Evolutionary conservation across 106 monocot species (phyloP).

Genomic region (Acorus gramineus): DNA sequence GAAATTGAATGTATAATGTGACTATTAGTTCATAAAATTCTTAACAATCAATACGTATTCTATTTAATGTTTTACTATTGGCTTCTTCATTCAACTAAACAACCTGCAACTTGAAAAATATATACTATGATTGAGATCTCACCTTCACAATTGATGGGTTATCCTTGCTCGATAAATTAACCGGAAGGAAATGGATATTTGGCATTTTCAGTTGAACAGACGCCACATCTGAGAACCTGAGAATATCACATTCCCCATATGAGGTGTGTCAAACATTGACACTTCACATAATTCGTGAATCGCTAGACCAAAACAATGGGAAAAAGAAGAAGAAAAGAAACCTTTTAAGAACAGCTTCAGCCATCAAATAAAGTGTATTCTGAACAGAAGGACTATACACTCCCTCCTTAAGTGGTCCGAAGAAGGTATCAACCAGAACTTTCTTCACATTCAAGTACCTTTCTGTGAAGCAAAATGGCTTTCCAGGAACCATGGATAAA

Average conservation of each 20-base stretch:
- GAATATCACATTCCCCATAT: background rate
- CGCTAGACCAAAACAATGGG: background rate
- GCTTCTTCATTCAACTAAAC: no score
- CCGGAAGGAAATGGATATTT: conserved; percentile 84
- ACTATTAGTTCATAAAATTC: no score
- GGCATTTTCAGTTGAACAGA: conserved; percentile 77
- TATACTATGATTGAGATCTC: conserved; percentile 4
- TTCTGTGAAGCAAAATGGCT: conserved; percentile 52
- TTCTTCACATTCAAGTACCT: conserved; percentile 53
- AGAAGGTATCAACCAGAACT: conserved; percentile 57
- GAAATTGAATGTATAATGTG: no score
- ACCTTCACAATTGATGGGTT: conserved; percentile 69
- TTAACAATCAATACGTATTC: no score
- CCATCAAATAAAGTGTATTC: conserved; percentile 84
- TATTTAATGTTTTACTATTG: no score
- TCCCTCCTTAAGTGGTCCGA: conserved; percentile 49
- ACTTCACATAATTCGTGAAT: background rate
- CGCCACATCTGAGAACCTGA: conserved; percentile 56
- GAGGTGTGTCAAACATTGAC: background rate
- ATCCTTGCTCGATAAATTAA: conserved; percentile 63
- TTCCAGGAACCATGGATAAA: conserved; percentile 37
- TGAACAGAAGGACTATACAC: conserved; percentile 95
- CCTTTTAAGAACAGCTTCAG: conserved; percentile 70
- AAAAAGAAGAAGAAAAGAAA: background rate
- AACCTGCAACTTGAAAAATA: background rate